Evolutionary conservation across 805 yeast genomes (phyloP).

Genomic region (Ogataea methylovora): DNA sequence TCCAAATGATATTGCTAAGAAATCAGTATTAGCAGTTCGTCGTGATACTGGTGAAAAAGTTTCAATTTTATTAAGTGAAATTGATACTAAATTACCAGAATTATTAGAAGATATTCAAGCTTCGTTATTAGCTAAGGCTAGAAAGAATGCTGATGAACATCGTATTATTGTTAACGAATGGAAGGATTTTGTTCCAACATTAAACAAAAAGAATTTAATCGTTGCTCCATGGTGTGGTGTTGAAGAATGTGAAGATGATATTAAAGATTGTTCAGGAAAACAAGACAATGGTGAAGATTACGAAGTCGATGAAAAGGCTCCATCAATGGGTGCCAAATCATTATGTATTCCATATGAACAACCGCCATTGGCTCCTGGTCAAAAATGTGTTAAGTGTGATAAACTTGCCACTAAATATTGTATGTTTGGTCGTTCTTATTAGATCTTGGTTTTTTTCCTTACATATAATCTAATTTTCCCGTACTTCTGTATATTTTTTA

Average conservation of each 20-base stretch:
- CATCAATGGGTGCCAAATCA: slow-evolving; percentile 99
- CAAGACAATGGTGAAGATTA: slow-evolving; percentile 77
- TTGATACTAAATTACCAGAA: slow-evolving; percentile 62
- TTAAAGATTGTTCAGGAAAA: slow-evolving; percentile 82
- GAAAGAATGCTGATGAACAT: slow-evolving; percentile 76
- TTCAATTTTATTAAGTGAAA: slow-evolving; percentile 54
- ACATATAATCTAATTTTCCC: background rate
- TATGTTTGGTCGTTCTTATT: slow-evolving; percentile 96
- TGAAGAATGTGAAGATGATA: slow-evolving; percentile 91
- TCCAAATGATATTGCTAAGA: slow-evolving; percentile 83
- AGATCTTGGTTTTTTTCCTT: slow-evolving; percentile 14
- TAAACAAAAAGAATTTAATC: slow-evolving; percentile 86
- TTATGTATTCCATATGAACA: slow-evolving; percentile 94
- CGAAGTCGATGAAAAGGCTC: slow-evolving; percentile 91
- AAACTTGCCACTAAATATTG: slow-evolving; percentile 73
- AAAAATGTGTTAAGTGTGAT: slow-evolving; percentile 84
- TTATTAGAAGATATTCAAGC: slow-evolving; percentile 76
- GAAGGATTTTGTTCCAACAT: slow-evolving; percentile 87
- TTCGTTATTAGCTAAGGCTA: slow-evolving; percentile 71
- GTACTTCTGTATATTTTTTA: background rate
- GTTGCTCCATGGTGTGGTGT: slow-evolving; percentile 97
- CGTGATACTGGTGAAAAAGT: slow-evolving; percentile 82
- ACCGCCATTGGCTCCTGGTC: slow-evolving; percentile 70
- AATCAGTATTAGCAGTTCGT: slow-evolving; percentile 82
- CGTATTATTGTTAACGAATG: slow-evolving; percentile 76